Evolutionary conservation across 257 asterid genomes (phyloP).

Genomic region (Solanum ahanhuiri): DNA sequence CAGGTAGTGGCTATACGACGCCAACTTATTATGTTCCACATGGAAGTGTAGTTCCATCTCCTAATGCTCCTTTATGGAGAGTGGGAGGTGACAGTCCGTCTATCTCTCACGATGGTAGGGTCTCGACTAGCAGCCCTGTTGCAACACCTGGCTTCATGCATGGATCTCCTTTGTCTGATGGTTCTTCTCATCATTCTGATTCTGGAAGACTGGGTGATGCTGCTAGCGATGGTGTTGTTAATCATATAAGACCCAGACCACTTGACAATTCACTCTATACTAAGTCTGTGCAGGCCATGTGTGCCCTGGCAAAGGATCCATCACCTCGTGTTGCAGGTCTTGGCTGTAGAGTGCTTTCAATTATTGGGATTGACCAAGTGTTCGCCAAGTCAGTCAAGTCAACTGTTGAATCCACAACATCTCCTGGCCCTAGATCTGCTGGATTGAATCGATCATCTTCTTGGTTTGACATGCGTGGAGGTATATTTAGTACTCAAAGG

Average conservation of each 20-base stretch:
- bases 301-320: conserved; percentile 85
- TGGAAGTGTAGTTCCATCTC: conserved; percentile 55
- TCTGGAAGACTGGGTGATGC: conserved; percentile 56
- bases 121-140: conserved; percentile 76
- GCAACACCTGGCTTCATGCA: conserved; percentile 78
- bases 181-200: conserved; percentile 87
- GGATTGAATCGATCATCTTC: conserved; percentile 90
- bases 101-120: conserved; percentile 61
- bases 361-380: conserved; percentile 92
- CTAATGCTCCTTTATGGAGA: conserved; percentile 54
- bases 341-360: conserved; percentile 75
- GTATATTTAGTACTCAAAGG: conserved; percentile 18
- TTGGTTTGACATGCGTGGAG: conserved; percentile 87
- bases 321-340: conserved; percentile 86
- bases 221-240: conserved; percentile 51
- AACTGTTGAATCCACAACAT: conserved; percentile 34
- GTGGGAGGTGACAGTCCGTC: conserved; percentile 49
- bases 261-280: conserved; percentile 74
- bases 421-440: conserved; percentile 41
- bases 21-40: conserved; percentile 64
- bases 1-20: conserved; percentile 69
- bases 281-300: conserved; percentile 77
- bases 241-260: conserved; percentile 38
- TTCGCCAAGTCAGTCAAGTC: conserved; percentile 61
- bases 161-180: conserved; percentile 95